Percentiles rank a stretch among this genome's conserved stretches.
phyloP scores from a whole-genome alignment of 352 stramenopile species.

The Globisporangium radiosum region DNA sequence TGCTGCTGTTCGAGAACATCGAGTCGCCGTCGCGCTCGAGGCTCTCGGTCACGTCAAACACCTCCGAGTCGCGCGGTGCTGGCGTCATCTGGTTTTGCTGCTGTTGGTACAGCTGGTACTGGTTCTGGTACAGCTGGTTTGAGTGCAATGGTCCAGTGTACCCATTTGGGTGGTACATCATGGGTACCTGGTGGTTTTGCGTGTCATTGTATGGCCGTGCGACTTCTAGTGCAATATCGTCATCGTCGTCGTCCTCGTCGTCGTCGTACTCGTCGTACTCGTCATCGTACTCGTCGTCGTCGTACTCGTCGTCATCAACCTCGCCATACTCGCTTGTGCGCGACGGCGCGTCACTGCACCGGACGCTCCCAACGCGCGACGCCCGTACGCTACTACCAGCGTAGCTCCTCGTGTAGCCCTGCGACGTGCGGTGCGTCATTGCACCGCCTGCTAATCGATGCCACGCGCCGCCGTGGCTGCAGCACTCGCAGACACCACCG shows the following conservation, averaged over 20 bases:
- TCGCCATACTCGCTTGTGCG: constrained; percentile 27
- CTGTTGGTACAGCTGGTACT: neutral
- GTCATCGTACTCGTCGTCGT: constrained; percentile 14
- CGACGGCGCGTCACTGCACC: constrained; percentile 9
- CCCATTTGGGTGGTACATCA: neutral
- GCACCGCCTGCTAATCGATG: constrained; percentile 51
- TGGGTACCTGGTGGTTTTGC: neutral
- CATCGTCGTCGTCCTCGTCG: constrained; percentile 54
- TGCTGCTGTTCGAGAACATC: constrained; percentile 45
- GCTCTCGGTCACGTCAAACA: constrained; percentile 2
- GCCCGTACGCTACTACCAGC: constrained; percentile 11
- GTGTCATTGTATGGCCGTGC: constrained; percentile 32
- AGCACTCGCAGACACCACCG: constrained; percentile 62
- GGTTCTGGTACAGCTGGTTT: neutral
- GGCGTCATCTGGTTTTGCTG: neutral
- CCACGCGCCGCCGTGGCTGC: constrained; percentile 61
- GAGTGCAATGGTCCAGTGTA: neutral
- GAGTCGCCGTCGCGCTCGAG: constrained; percentile 26
- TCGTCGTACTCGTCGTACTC: constrained; percentile 11
- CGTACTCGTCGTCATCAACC: constrained; percentile 11
- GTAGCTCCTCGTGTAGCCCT: constrained; percentile 6
- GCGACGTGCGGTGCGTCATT: constrained; percentile 19
- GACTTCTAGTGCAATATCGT: constrained; percentile 70
- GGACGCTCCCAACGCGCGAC: constrained; percentile 29
- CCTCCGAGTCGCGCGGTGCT: neutral